Conservation (phyloP, 2,329 filamentous ascomycete species). For the Ophiostoma angusticollis region DNA sequence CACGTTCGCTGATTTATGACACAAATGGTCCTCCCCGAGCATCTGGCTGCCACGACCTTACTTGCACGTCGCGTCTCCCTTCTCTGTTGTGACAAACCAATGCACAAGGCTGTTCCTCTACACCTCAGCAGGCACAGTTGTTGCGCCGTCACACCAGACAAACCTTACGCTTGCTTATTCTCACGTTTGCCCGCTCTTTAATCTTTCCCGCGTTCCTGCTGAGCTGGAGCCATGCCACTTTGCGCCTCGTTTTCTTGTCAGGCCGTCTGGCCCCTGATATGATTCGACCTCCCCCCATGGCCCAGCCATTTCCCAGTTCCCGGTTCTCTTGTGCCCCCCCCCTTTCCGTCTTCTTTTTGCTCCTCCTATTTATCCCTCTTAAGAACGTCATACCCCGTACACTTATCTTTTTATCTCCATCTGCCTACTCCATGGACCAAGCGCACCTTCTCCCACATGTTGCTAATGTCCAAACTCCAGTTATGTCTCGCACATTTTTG, state of each 20-base stretch:
- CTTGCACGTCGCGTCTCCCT: neutral
- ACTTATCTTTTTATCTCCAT: neutral
- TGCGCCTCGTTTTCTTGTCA: too few relatives aligned
- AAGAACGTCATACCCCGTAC: neutral
- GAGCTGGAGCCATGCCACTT: neutral
- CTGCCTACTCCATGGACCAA: neutral
- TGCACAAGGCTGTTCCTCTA: neutral
- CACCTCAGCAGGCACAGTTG: neutral
- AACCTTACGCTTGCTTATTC: too few relatives aligned
- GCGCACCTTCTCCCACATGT: constrained; percentile 11
- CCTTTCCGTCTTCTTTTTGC: neutral
- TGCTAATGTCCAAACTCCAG: constrained; percentile 37
- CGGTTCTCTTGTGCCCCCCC: neutral
- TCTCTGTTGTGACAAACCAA: neutral
- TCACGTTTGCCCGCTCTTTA: neutral
- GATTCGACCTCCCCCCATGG: too few relatives aligned
- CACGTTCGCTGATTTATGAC: constrained; percentile 2
- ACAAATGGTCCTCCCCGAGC: neutral
- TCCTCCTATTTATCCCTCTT: neutral
- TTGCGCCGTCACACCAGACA: constrained; percentile 5
- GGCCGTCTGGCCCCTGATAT: too few relatives aligned
- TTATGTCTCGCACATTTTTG: constrained; percentile 59
- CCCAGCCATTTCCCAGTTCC: too few relatives aligned
- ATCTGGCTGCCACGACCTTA: neutral
- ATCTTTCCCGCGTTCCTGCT: neutral